Conservation (phyloP, 257 asterid genomes). For the Solanum corneliomulleri region DNA sequence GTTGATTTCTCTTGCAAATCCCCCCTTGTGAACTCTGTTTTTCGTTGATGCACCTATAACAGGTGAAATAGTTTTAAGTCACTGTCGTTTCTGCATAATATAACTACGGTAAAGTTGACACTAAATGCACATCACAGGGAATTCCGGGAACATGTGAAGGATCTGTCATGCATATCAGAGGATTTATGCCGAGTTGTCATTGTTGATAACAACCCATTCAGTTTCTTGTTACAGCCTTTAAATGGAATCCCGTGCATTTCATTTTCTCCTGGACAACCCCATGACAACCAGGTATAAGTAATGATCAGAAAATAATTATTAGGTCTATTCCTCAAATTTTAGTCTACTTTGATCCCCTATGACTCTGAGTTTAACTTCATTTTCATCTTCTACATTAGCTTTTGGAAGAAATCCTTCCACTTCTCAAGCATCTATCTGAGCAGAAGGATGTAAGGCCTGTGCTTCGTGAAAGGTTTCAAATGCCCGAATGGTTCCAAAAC, state of each 20-base stretch:
- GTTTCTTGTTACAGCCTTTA: conserved; percentile 86
- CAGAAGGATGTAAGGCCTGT: conserved; percentile 74
- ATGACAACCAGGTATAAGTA: conserved; percentile 60
- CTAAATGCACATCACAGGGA: conserved; percentile 36
- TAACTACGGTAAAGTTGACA: background rate
- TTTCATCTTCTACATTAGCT: conserved; percentile 33
- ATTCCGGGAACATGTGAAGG: conserved; percentile 87
- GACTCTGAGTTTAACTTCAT: background rate
- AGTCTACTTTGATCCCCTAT: background rate
- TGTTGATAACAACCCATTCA: conserved; percentile 93
- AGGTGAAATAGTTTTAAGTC: background rate
- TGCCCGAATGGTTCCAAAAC: conserved; percentile 90
- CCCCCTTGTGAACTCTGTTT: background rate
- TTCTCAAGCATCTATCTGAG: conserved; percentile 75
- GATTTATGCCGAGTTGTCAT: conserved; percentile 67
- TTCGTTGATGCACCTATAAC: background rate
- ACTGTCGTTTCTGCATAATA: background rate
- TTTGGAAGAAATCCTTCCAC: conserved; percentile 82
- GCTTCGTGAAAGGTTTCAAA: conserved; percentile 71
- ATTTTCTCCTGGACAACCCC: conserved; percentile 56
- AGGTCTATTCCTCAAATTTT: background rate
- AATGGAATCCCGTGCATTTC: conserved; percentile 90
- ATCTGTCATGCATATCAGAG: conserved; percentile 63
- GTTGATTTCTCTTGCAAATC: background rate
- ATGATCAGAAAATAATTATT: background rate